Percentiles rank a stretch among this genome's conserved stretches.
These are phyloP conservation scores for Cupressus sempervirens DNA, from an alignment of 75 land plant species.

Conservation along the genomic window DNA sequence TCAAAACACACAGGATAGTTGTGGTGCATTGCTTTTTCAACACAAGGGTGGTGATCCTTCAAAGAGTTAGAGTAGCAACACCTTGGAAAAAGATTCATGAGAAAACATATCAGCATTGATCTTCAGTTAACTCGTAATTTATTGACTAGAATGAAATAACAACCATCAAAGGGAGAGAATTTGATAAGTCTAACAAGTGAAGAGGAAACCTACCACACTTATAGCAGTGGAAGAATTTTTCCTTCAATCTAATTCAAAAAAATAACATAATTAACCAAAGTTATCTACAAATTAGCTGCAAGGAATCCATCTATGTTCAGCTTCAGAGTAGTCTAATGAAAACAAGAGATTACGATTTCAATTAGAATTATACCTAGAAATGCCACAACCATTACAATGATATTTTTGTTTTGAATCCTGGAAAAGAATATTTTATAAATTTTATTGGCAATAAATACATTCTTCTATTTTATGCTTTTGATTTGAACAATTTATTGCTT, in stretches of 20 bases:
- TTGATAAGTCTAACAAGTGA: background rate
- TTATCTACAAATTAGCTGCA: no score
- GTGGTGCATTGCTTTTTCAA: slow-evolving; percentile 96
- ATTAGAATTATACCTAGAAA: slow-evolving; percentile 50
- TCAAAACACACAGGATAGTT: slow-evolving; percentile 96
- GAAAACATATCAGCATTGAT: background rate
- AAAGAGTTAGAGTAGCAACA: slow-evolving; percentile 69
- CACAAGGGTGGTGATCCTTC: slow-evolving; percentile 68
- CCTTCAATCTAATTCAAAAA: slow-evolving; percentile 70
- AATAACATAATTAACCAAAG: background rate
- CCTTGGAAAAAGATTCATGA: slow-evolving; percentile 29
- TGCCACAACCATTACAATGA: slow-evolving; percentile 91
- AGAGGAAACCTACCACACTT: slow-evolving; percentile 51
- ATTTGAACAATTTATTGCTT: background rate
- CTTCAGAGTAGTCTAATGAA: background rate
- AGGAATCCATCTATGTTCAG: background rate
- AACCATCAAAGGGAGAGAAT: background rate
- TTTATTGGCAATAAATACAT: background rate
- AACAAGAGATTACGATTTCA: slow-evolving; percentile 12
- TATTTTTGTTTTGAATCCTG: slow-evolving; percentile 79
- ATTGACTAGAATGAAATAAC: background rate
- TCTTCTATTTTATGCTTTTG: background rate
- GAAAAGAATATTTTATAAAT: background rate
- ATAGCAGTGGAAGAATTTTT: slow-evolving; percentile 81
- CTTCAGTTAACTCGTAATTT: background rate